Base-by-base conservation (phyloP, 306 rosid genomes). In the Pueraria montana region DNA sequence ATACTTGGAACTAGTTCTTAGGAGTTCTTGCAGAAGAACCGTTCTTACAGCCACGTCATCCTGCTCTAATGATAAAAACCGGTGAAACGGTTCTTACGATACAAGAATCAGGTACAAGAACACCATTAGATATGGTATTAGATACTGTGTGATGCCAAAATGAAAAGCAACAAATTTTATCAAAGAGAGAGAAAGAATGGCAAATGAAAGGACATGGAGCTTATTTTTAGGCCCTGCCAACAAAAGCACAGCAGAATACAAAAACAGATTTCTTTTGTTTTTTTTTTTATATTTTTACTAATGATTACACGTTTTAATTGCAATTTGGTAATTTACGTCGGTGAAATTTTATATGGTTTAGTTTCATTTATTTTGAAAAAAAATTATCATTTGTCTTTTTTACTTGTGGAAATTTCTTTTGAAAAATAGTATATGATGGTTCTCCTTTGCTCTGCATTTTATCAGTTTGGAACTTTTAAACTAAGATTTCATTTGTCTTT, bases 91-190 rank as follows among this genome's bases (percentile, higher is more conserved):
- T n/a, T n/a, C n/a, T n/a, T n/a, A n/a, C n/a, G n/a, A n/a, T n/a
- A n/a, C n/a, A n/a, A n/a, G n/a, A n/a, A n/a, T n/a, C n/a, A n/a
- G n/a, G n/a, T n/a, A n/a, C n/a, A n/a, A n/a, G n/a, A n/a, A n/a
- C n/a, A n/a, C n/a, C n/a, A n/a, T n/a, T n/a, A n/a, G n/a, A n/a
- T n/a, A n/a, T n/a, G n/a, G n/a, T n/a, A n/a, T n/a, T n/a, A n/a
- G 17, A n/a, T 27, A 80, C 80, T 67, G 62, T 84, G 82, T 87
- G 87, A 89, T 86, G 89, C 86, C 89, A 90, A 82, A 84, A 63
- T 78, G 67, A 71, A 82, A 59, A 78, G 76, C 55, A 79, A 73
- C 74, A 69, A 68, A 4, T 18, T 48, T 84, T 13, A 49, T 4
- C 11, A 75, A 58, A 58, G 62, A 64, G 76, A 65, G 71, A 64